Evolutionary conservation across 257 asterid genomes (phyloP), one percentile per base, ranked within the genome.

Genomic region (Nicotiana otophora): DNA sequence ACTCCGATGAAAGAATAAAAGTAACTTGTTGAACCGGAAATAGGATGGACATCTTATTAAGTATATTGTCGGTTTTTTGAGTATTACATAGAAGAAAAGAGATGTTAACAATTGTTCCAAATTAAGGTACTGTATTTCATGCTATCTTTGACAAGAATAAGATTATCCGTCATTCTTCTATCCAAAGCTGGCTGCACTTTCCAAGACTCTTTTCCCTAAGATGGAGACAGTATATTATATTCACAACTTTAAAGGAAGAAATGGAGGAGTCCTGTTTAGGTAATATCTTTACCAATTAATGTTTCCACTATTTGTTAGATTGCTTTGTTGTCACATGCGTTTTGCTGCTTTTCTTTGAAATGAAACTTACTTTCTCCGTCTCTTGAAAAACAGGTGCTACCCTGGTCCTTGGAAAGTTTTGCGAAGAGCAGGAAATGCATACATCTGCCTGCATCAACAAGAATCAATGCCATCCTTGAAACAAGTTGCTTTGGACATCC

Each of bases 161-260:
- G 99, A 95, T 83, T 94, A 95, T 88, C 99, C 99, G 0, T 86
- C 96, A 26, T 94, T 95, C 88, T 95, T 94, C 90, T 95, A 95
- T 78, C 99, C 98, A 20, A 95, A 95, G 86, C 89, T 94, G 86
- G 99, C 92, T 85, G 97, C 92, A 54, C 96, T 95, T 36, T 12
- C 92, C 36, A 87, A 84, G 10, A 90, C 94, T 46, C 81, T 95
- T 10, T 86, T 95, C 46, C 99, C 98, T 3, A 88, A 92, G 87
- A 88, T 94, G 97, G 98, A 95, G 90, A 91, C 93, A 4, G 93
- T 95, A 14, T 95, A 95, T 86, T 95, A 94, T 95, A 91, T 95
- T 76, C 99, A 95, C 92, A 95, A 95, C 88, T 95, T 95, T 72
- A 94, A 95, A 85, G 98, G 99, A 51, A 86, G 87, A 83, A 91